Conservation (phyloP, 306 rosid genomes). For the Canavalia gladiata region DNA sequence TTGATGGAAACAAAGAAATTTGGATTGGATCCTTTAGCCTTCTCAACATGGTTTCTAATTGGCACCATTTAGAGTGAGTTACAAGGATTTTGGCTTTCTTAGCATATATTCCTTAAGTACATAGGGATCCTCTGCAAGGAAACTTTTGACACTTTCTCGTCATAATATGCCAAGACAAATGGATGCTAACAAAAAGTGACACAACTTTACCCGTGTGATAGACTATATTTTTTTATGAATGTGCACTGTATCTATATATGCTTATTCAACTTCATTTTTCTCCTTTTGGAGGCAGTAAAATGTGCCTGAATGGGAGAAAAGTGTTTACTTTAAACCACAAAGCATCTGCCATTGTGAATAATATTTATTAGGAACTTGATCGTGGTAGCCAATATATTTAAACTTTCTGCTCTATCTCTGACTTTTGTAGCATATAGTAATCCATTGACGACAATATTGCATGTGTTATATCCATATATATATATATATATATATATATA, state of each 20-base stretch:
- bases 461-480: constrained; percentile 37
- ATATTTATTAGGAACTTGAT: constrained; percentile 1
- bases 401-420: constrained; percentile 26
- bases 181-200: constrained; percentile 60
- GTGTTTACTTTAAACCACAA: constrained; percentile 22
- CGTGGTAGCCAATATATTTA: constrained; percentile 38
- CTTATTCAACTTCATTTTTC: constrained; percentile 45
- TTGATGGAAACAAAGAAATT: constrained; percentile 56
- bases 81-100: constrained; percentile 59
- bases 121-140: constrained; percentile 59
- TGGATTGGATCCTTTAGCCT: constrained; percentile 49
- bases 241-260: constrained; percentile 10
- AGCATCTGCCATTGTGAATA: constrained; percentile 38
- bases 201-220: constrained; percentile 46
- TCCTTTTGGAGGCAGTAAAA: constrained; percentile 46
- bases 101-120: constrained; percentile 55
- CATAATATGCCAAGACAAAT: constrained; percentile 63
- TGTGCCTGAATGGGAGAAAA: constrained; percentile 34
- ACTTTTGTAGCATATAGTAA: constrained; percentile 42
- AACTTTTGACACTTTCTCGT: constrained; percentile 59
- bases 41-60: constrained; percentile 49
- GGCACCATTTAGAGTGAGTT: constrained; percentile 50
- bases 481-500: no score
- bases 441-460: constrained; percentile 15
- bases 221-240: constrained; percentile 20